Percentiles rank a stretch among this genome's conserved stretches.
Conservation (phyloP, 768 basidiomycete genomes). For the Rhizopogon vesiculosus region DNA sequence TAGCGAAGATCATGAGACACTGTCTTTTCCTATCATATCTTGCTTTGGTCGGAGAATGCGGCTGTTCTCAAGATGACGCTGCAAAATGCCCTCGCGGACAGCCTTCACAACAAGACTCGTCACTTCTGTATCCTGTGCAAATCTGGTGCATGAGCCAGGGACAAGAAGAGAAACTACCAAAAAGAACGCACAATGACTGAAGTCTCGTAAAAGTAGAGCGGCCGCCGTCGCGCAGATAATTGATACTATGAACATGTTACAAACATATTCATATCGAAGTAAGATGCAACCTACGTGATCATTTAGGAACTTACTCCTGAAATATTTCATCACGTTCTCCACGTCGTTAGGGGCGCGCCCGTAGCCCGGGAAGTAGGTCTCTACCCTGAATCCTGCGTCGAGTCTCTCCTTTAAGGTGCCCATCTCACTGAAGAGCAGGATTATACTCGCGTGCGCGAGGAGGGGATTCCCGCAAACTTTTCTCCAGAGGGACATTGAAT, state of each 20-base stretch:
- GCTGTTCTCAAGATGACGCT: conserved; percentile 24
- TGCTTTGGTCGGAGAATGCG: conserved; percentile 16
- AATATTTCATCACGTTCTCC: conserved; percentile 54
- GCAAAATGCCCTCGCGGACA: conserved; percentile 38
- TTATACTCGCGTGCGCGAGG: conserved; percentile 53
- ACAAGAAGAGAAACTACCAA: background rate
- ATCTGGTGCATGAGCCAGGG: background rate
- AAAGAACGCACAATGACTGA: conserved; percentile 58
- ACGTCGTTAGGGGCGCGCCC: conserved; percentile 55
- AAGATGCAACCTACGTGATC: conserved; percentile 46
- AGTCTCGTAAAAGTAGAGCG: conserved; percentile 42
- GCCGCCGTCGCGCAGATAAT: conserved; percentile 49
- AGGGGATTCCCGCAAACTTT: conserved; percentile 63
- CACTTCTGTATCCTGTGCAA: conserved; percentile 30
- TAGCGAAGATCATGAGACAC: background rate
- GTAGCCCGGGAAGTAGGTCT: conserved; percentile 59
- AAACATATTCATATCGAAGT: background rate
- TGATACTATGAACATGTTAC: conserved; percentile 36
- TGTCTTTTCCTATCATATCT: no score
- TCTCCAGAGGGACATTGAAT: conserved; percentile 67
- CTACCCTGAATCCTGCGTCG: conserved; percentile 48
- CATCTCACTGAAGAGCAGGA: conserved; percentile 79
- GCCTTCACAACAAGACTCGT: conserved; percentile 32
- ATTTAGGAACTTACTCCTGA: conserved; percentile 60
- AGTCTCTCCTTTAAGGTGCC: conserved; percentile 54